phyloP scores from a whole-genome alignment of 345 rosid genomes.

The Nasturtium officinale region DNA sequence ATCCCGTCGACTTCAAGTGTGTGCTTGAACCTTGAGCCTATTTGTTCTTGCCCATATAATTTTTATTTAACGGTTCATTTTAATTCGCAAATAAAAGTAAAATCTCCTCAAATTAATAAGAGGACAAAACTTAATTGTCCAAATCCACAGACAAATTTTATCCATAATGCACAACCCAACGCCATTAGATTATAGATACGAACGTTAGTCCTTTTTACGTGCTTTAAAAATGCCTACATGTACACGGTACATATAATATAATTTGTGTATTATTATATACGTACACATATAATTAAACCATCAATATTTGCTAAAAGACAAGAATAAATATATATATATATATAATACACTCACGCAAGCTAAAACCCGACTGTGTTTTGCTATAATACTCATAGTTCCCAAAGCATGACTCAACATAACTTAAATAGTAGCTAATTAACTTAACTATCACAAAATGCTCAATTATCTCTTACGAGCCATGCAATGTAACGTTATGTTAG shows the following conservation, averaged over 20 bases:
- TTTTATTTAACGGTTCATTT: not conserved
- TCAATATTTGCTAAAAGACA: constrained; percentile 37
- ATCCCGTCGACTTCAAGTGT: not conserved
- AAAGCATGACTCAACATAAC: constrained; percentile 21
- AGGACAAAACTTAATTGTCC: not conserved
- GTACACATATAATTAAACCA: constrained; percentile 31
- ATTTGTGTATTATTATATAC: constrained; percentile 36
- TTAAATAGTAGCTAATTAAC: constrained; percentile 30
- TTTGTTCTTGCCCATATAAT: not conserved
- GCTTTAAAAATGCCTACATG: constrained; percentile 25
- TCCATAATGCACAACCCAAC: constrained; percentile 41
- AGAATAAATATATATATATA: not conserved
- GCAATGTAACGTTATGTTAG: constrained; percentile 35
- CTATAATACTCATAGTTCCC: constrained; percentile 37
- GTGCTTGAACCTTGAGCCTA: not conserved
- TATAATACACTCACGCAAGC: constrained; percentile 29
- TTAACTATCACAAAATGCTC: constrained; percentile 21
- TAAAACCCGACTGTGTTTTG: constrained; percentile 20
- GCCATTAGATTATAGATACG: constrained; percentile 15
- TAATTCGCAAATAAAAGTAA: not conserved
- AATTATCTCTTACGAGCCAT: constrained; percentile 35
- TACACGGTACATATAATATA: constrained; percentile 30
- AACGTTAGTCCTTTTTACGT: constrained; percentile 37
- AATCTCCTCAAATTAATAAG: not conserved
- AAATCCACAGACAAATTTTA: constrained; percentile 21